Base-by-base conservation (phyloP, 2,329 filamentous ascomycete genomes). In the Thielaviopsis ethacetica region DNA sequence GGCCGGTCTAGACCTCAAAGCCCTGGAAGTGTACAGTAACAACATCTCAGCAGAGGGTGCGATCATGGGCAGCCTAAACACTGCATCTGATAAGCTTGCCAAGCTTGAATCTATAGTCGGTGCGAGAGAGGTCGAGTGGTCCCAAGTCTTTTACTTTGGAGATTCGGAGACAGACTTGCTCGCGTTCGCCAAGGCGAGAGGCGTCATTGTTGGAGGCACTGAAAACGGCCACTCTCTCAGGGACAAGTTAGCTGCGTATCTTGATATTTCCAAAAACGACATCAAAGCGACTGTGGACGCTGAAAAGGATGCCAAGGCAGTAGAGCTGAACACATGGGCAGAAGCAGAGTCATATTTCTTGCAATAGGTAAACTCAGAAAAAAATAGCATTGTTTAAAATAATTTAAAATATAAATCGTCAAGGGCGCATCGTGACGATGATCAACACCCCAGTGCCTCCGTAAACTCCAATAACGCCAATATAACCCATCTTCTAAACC, bases 121-220 rank as follows among this genome's bases (percentile, higher is more conserved):
- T 34, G 58, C 58, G 6, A 64, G 64, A n/a, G 53, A 54, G 7
- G 62, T 65, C 4, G 51, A 15, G 9, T 30, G 24, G 15, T 62
- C 59, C 1, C 59, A 63, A 59, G 64, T 70, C n/a, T 65, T 78
- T n/a, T 82, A 82, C 67, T 74, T 81, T 65, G 79, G 79, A 7
- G 79, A 82, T 65, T 80, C 79, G 27, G 72, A 72, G 1, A 81
- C 79, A 1, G 79, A 82, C 65, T 66, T 82, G 59, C 73, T 76
- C 64, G 82, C 79, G 61, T 66, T 82, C 44, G 63, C 79, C 3
- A 65, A 67, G 22, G 67, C 66, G 1, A 67, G 69, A 5, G 79
- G 78, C 3, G 67, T 81, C 22, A 72, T 77, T 50, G 70, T 82
- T 47, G 70, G 74, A 1, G 65, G 73, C 44, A 64, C 68, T 17